A percentile compares a stretch with the other conserved stretches of the same genome.
These are phyloP conservation scores for Zostera marina DNA, from an alignment of 116 monocot species.

Conservation along the genomic window DNA sequence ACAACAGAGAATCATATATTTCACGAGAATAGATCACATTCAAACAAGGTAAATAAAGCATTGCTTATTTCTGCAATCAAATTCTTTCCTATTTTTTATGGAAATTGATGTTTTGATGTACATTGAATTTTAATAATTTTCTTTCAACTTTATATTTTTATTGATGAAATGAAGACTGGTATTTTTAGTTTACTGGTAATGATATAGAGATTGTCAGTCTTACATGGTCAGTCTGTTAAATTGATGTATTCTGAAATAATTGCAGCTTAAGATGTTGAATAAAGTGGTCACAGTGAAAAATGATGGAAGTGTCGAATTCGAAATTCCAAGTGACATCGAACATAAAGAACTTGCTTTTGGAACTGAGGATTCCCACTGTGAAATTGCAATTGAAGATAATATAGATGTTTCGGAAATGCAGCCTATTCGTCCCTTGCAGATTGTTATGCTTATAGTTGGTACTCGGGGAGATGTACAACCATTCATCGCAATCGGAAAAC, in stretches of 20 bases:
- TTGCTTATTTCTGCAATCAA: too few relatives aligned
- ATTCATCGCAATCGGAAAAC: slow-evolving; percentile 96
- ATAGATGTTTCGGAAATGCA: slow-evolving; percentile 32
- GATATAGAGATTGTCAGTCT: too few relatives aligned
- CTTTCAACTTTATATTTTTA: too few relatives aligned
- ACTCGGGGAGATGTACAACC: slow-evolving; percentile 98
- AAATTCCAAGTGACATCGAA: slow-evolving; percentile 69
- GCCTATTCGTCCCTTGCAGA: slow-evolving; percentile 64
- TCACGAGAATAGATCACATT: slow-evolving; percentile 46
- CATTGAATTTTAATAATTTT: too few relatives aligned
- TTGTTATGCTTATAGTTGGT: slow-evolving; percentile 97
- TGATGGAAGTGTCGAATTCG: slow-evolving; percentile 70
- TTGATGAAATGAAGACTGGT: too few relatives aligned
- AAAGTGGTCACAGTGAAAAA: slow-evolving; percentile 76
- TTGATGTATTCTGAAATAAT: background rate
- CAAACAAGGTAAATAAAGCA: slow-evolving; percentile 50
- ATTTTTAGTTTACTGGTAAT: too few relatives aligned
- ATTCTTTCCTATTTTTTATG: too few relatives aligned
- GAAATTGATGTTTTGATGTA: too few relatives aligned
- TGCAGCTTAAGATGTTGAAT: slow-evolving; percentile 67
- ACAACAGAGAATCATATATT: slow-evolving; percentile 27
- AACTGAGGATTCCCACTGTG: slow-evolving; percentile 23
- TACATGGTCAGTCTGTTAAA: too few relatives aligned
- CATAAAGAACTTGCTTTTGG: slow-evolving; percentile 17
- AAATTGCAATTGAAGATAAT: slow-evolving; percentile 35